A percentile compares a stretch with the other conserved stretches of the same genome.
phyloP scores from a whole-genome alignment of 768 basidiomycete genomes.

The Russula lepida region DNA sequence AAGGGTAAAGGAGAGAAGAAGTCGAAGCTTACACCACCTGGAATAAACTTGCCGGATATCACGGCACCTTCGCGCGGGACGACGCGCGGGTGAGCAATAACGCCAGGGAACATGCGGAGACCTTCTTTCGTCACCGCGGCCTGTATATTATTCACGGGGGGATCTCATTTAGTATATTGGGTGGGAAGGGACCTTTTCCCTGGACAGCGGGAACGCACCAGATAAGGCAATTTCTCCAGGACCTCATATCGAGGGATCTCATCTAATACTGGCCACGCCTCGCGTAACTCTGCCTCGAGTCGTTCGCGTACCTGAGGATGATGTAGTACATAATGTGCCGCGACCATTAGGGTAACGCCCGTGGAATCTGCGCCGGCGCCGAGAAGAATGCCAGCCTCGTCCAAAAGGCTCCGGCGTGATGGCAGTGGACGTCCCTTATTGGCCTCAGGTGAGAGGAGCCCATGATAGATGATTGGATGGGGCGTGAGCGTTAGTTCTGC shows the following conservation, averaged over 20 bases:
- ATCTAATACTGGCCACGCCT: constrained; percentile 36
- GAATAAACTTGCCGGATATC: constrained; percentile 32
- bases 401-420: constrained; percentile 22
- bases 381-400: constrained; percentile 25
- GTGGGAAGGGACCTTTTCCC: not conserved
- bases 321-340: constrained; percentile 30
- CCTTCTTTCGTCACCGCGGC: constrained; percentile 42
- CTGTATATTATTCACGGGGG: constrained; percentile 22
- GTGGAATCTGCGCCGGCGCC: constrained; percentile 41
- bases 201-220: constrained; percentile 29
- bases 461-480: constrained; percentile 34
- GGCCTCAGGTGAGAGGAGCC: constrained; percentile 23
- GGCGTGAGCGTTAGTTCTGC: constrained; percentile 23
- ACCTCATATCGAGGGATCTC: constrained; percentile 27
- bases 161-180: not conserved
- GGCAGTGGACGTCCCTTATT: constrained; percentile 26
- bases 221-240: constrained; percentile 39
- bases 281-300: constrained; percentile 29
- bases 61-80: constrained; percentile 29
- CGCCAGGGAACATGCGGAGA: constrained; percentile 35
- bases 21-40: constrained; percentile 30
- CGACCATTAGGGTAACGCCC: constrained; percentile 34
- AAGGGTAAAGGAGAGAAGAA: not conserved
- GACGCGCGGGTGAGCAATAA: constrained; percentile 34
- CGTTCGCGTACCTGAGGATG: constrained; percentile 26